phyloP scores from a whole-genome alignment of 495 filamentous ascomycete genomes.

The Penicillium robsamsonii region DNA sequence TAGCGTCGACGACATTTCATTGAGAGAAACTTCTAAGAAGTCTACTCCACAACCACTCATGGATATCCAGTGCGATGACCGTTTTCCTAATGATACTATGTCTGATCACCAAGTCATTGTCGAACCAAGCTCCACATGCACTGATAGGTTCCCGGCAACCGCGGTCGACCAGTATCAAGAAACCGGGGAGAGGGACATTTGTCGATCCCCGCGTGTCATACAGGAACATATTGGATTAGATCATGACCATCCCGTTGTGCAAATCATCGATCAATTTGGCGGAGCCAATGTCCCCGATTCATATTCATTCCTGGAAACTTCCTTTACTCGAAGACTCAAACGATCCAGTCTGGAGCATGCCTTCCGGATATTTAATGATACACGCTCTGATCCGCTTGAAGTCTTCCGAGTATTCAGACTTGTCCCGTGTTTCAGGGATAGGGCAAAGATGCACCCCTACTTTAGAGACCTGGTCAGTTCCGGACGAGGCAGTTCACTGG shows the following conservation, averaged over 20 bases:
- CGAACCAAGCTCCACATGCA: neutral
- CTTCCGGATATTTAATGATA: conserved; percentile 54
- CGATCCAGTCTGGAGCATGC: conserved; percentile 62
- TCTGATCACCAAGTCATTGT: too few species aligned
- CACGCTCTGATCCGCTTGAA: conserved; percentile 45
- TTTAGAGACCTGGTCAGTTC: conserved; percentile 32
- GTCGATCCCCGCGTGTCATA: neutral
- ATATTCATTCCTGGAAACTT: conserved; percentile 51
- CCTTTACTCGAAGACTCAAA: conserved; percentile 68
- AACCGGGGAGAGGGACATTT: neutral
- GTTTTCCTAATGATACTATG: neutral
- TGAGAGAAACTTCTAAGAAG: neutral
- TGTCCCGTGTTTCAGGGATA: conserved; percentile 53
- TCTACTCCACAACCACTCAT: neutral
- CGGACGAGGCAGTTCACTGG: conserved; percentile 31
- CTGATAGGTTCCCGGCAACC: neutral
- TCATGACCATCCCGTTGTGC: neutral
- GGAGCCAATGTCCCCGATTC: conserved; percentile 10
- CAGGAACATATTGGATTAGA: neutral
- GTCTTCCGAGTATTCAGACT: conserved; percentile 64
- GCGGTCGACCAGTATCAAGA: neutral
- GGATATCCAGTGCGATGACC: neutral
- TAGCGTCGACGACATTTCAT: neutral
- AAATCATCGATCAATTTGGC: neutral
- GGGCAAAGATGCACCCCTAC: conserved; percentile 45